A percentile compares a stretch with the other conserved stretches of the same genome.
Evolutionary conservation across 345 rosid species (phyloP).

Genomic region (Citrus sinensis): DVS_A1.0 CM039162.1:31392001-31392500

Average conservation of each 20-base stretch:
- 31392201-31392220: background rate
- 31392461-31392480: conserved; percentile 29
- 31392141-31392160: background rate
- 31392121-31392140: background rate
- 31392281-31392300: conserved; percentile 25
- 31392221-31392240: conserved; percentile 37
- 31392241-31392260: conserved; percentile 34
- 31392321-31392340: conserved; percentile 21
- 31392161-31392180: background rate
- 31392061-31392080: background rate
- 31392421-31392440: conserved; percentile 38
- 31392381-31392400: conserved; percentile 15
- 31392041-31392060: background rate
- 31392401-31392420: conserved; percentile 31
- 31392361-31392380: conserved; percentile 10
- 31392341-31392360: conserved; percentile 18
- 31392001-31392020: background rate
- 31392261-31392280: conserved; percentile 39
- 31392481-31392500: conserved; percentile 26
- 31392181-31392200: background rate
- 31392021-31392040: background rate
- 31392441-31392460: conserved; percentile 29
- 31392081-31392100: background rate
- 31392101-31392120: background rate
- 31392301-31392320: conserved; percentile 24